phyloP scores from a whole-genome alignment of 225 moss, liverwort and hornwort species.

The Pleurozium schreberi region DNA sequence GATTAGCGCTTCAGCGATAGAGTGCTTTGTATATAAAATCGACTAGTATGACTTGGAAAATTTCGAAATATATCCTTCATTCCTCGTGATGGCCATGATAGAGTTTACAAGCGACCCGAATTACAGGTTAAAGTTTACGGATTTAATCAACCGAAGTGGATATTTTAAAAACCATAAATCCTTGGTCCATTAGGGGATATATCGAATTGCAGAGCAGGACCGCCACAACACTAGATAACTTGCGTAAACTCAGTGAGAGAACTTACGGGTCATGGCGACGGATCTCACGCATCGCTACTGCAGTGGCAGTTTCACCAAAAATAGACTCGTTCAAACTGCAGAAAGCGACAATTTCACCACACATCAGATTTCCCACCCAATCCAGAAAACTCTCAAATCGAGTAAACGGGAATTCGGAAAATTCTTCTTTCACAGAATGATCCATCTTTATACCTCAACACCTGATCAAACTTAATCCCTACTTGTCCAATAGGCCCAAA shows the following conservation, averaged over 20 bases:
- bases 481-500: not conserved
- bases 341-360: not conserved
- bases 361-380: not conserved
- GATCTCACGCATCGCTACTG: conserved; percentile 95
- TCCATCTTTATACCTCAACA: not conserved
- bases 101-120: not conserved
- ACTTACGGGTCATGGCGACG: conserved; percentile 90
- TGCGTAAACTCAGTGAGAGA: not conserved
- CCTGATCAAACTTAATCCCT: not conserved
- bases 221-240: not conserved
- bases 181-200: not conserved
- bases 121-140: not conserved
- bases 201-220: not conserved
- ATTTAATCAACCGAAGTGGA: not conserved
- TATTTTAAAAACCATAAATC: not conserved
- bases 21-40: not conserved
- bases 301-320: conserved; percentile 97
- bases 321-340: conserved; percentile 91
- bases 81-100: not conserved
- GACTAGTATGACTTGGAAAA: not conserved
- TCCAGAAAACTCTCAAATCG: not conserved
- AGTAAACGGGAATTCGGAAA: not conserved
- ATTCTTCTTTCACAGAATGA: not conserved
- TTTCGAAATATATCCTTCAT: not conserved
- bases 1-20: not conserved